These are phyloP conservation scores for Linnemannia hyalina DNA, from an alignment of 192 early-diverging fungal genomes.

Conservation along the genomic window DNA sequence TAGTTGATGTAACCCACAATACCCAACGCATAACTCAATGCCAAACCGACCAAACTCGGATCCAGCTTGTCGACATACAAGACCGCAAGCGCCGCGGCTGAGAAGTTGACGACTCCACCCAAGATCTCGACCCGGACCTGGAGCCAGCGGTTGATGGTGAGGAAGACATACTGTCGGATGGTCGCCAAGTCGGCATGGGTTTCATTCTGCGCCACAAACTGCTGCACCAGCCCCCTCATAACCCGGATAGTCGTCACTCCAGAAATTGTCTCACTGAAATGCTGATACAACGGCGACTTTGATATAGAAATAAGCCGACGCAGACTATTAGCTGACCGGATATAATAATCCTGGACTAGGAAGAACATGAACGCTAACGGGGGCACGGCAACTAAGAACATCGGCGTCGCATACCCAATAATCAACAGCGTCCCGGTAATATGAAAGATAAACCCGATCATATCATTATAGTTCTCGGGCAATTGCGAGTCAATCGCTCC, in stretches of 20 bases:
- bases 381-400: constrained; percentile 58
- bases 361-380: constrained; percentile 61
- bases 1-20: constrained; percentile 81
- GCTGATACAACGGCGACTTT: constrained; percentile 81
- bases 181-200: neutral
- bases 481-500: constrained; percentile 79
- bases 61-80: constrained; percentile 66
- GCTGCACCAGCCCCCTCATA: constrained; percentile 64
- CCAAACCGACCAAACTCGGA: constrained; percentile 76
- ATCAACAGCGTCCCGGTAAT: constrained; percentile 50
- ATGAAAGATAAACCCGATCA: constrained; percentile 33
- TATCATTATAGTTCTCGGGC: constrained; percentile 59
- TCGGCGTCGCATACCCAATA: constrained; percentile 54
- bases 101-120: constrained; percentile 80
- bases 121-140: constrained; percentile 60
- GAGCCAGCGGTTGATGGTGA: constrained; percentile 79
- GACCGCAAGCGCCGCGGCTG: constrained; percentile 79
- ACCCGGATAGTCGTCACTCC: constrained; percentile 74
- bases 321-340: constrained; percentile 77
- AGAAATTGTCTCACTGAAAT: constrained; percentile 70
- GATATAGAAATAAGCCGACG: constrained; percentile 84
- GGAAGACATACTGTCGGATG: neutral
- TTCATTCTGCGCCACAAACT: constrained; percentile 11
- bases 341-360: constrained; percentile 70
- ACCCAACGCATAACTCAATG: constrained; percentile 82